phyloP scores from a whole-genome alignment of 192 early-diverging fungal species.

The Entomortierella parvispora region DNA sequence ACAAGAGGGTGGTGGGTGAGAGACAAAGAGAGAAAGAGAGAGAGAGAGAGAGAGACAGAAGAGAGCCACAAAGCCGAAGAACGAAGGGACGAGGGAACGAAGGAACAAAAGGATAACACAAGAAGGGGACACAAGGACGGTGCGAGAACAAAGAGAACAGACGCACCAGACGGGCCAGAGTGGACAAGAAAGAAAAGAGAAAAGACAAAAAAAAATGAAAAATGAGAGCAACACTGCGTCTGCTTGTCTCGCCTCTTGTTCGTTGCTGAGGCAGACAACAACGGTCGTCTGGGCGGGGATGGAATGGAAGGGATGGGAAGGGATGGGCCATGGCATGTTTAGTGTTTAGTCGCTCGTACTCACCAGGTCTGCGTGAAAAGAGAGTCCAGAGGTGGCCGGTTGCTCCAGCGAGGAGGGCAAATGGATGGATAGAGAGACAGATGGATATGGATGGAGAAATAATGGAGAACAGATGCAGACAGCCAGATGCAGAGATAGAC shows the following conservation, averaged over 20 bases:
- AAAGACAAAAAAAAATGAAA: background rate
- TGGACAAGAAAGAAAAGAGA: background rate
- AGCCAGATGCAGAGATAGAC: background rate
- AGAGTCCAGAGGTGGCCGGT: too few species aligned
- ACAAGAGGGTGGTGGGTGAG: background rate
- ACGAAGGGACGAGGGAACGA: too few species aligned
- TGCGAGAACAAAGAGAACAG: too few species aligned
- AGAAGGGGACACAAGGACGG: too few species aligned
- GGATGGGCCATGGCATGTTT: background rate
- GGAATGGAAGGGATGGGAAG: background rate
- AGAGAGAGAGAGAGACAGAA: background rate
- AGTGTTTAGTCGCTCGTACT: too few species aligned
- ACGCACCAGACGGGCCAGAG: background rate
- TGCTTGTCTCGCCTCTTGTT: background rate
- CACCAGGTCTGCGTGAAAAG: too few species aligned
- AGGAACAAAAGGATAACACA: too few species aligned
- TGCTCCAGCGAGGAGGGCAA: too few species aligned
- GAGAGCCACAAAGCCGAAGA: too few species aligned
- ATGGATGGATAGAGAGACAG: too few species aligned
- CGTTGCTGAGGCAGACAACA: background rate
- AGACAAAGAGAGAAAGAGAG: slow-evolving; percentile 1
- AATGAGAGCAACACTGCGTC: background rate
- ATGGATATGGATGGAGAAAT: background rate
- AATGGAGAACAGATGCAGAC: background rate
- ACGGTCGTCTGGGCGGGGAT: background rate